A percentile compares a stretch with the other conserved stretches of the same genome.
phyloP scores from a whole-genome alignment of 2,329 filamentous ascomycete genomes.

The Stachybotrys echinatus region DNA sequence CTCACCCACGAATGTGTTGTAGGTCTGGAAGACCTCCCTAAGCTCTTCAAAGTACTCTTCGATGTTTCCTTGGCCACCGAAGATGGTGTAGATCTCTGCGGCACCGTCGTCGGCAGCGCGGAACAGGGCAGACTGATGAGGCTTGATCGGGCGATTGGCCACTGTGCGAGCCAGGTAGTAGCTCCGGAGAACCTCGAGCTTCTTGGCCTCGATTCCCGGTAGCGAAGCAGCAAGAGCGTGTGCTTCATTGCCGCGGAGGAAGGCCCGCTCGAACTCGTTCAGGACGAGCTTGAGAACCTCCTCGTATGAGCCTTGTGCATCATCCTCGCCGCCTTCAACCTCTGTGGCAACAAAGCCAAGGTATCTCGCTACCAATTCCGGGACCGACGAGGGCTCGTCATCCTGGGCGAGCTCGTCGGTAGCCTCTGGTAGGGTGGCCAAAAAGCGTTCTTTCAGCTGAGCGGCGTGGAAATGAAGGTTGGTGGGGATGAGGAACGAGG shows the following conservation, averaged over 20 bases:
- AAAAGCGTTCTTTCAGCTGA: conserved; percentile 88
- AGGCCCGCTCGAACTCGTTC: conserved; percentile 94
- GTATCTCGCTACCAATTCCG: conserved; percentile 90
- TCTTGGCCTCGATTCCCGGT: conserved; percentile 89
- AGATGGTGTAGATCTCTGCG: conserved; percentile 86
- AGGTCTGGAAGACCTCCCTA: conserved; percentile 83
- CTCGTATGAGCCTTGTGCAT: conserved; percentile 79
- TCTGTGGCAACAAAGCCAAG: conserved; percentile 84
- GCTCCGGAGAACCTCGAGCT: conserved; percentile 79
- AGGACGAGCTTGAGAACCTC: conserved; percentile 89
- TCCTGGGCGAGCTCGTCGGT: conserved; percentile 97
- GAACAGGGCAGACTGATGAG: conserved; percentile 89
- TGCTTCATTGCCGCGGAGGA: conserved; percentile 92
- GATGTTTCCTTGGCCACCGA: conserved; percentile 96
- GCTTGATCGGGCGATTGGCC: conserved; percentile 78
- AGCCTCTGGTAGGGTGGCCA: conserved; percentile 75
- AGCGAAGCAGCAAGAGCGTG: conserved; percentile 82
- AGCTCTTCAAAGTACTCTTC: conserved; percentile 99
- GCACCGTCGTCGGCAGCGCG: conserved; percentile 79
- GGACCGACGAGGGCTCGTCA: conserved; percentile 94
- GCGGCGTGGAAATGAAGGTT: conserved; percentile 93
- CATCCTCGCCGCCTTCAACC: conserved; percentile 89
- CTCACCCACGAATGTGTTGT: conserved; percentile 84
- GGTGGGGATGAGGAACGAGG: conserved; percentile 92
- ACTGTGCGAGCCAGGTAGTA: conserved; percentile 89